Evolutionary conservation across 75 land plant genomes (phyloP), one percentile per base, ranked within the genome.

Genomic region (Picea glauca): DNA sequence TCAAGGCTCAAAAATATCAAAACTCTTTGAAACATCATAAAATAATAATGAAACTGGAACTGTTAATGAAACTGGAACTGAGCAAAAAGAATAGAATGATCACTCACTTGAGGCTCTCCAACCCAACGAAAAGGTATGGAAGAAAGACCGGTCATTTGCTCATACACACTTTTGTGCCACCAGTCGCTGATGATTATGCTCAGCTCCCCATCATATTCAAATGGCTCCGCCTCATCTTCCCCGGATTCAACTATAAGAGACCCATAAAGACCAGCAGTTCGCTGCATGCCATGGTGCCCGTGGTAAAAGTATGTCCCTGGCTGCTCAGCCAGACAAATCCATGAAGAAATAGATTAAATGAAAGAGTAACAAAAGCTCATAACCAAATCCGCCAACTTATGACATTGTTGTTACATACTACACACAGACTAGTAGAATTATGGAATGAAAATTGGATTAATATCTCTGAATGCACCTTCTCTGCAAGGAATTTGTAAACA

Each of bases 301-400:
- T 93, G 96, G 83, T 93, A 93, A 81, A 93, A 93, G 72, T 84
- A 89, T 38, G 96, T 93, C 54, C 96, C 93, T 18, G 93, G 60
- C 93, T 93, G 77, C 50, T 62, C 18, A 12, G 8, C 4, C 50
- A 46, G 7, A 50, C 56, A 50, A 50, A 9, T 50, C 56, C 11
- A 50, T 50, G 0, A 9, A 9, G 12, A 0, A 50, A 9, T 9
- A 50, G 9, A 9, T 8, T 50, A n/a, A n/a, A 50, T 9, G 56
- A 50, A 50, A 50, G 11, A 50, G 0, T 50, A 50, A 50, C 56
- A 50, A 50, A 50, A 9, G 12, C 12, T 60, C 0, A 18, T 60
- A 60, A 60, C 6, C n/a, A 9, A 17, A 20, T 60, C 4, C n/a
- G 1, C 1, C 0, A 3, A 60, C 61, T 18, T 3, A 60, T 18